Conservation (phyloP, 2,329 filamentous ascomycete genomes). For the Lecanicillium sp. region DNA sequence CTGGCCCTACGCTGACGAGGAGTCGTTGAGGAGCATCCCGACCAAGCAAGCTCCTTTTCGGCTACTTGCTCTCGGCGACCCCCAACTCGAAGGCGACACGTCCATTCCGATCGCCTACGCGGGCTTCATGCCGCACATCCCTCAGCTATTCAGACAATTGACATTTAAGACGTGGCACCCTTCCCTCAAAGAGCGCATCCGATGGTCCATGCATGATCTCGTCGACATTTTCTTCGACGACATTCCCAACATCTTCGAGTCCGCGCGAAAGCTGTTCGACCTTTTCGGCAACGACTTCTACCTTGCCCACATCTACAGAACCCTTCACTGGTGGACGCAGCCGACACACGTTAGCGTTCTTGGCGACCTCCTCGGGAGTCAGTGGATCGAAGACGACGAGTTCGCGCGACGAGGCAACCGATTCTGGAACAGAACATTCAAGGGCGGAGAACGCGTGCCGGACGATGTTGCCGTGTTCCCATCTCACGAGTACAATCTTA, state of each 20-base stretch:
- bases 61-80: constrained; percentile 82
- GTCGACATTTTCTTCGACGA: constrained; percentile 62
- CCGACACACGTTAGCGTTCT: constrained; percentile 87
- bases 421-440: constrained; percentile 78
- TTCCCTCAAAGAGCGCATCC: constrained; percentile 46
- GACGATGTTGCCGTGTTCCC: constrained; percentile 48
- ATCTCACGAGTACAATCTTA: constrained; percentile 41
- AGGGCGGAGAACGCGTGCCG: constrained; percentile 57
- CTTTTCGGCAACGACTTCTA: constrained; percentile 93
- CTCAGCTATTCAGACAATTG: constrained; percentile 39
- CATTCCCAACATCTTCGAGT: constrained; percentile 59
- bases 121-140: constrained; percentile 48
- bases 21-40: constrained; percentile 19
- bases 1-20: constrained; percentile 29
- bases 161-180: constrained; percentile 40
- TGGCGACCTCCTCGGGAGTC: constrained; percentile 86
- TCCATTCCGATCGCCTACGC: constrained; percentile 61
- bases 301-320: constrained; percentile 85
- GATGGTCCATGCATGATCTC: constrained; percentile 50
- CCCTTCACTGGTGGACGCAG: constrained; percentile 72
- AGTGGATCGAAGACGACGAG: constrained; percentile 86
- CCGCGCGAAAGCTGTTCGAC: constrained; percentile 73
- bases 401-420: constrained; percentile 67
- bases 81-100: constrained; percentile 88
- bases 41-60: constrained; percentile 64